phyloP scores from a whole-genome alignment of 805 yeast species.

The Starmerella kuoi region DNA sequence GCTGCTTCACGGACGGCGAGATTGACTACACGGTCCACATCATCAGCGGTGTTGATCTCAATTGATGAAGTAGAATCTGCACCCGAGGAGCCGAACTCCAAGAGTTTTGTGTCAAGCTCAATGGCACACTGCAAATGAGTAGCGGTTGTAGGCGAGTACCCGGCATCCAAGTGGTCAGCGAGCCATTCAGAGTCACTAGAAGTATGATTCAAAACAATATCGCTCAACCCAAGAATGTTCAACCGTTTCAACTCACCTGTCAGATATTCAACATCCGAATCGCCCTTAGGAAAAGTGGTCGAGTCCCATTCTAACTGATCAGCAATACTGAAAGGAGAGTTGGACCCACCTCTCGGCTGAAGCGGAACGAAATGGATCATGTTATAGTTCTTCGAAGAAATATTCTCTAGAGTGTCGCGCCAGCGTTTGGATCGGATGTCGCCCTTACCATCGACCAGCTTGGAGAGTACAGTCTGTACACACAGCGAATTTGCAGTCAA shows the following conservation, averaged over 20 bases:
- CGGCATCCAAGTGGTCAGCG: slow-evolving; percentile 74
- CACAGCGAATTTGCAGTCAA: slow-evolving; percentile 68
- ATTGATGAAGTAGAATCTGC: too few species aligned
- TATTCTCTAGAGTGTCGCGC: slow-evolving; percentile 50
- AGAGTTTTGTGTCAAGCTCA: slow-evolving; percentile 61
- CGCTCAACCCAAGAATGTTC: slow-evolving; percentile 68
- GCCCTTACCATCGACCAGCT: slow-evolving; percentile 66
- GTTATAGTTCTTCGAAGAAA: slow-evolving; percentile 71
- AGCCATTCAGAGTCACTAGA: slow-evolving; percentile 86
- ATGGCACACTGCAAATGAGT: slow-evolving; percentile 81
- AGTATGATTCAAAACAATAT: slow-evolving; percentile 89
- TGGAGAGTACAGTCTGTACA: slow-evolving; percentile 75
- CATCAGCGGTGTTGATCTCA: slow-evolving; percentile 38
- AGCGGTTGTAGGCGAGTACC: slow-evolving; percentile 75
- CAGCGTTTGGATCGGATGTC: slow-evolving; percentile 35
- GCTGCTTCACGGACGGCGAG: slow-evolving; percentile 46
- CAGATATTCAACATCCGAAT: slow-evolving; percentile 42
- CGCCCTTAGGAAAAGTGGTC: slow-evolving; percentile 41
- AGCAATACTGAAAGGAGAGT: slow-evolving; percentile 84
- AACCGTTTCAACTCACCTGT: slow-evolving; percentile 39
- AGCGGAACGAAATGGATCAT: slow-evolving; percentile 95
- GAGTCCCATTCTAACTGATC: slow-evolving; percentile 78
- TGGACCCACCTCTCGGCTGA: slow-evolving; percentile 76
- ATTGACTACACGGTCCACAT: slow-evolving; percentile 49
- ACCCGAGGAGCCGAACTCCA: slow-evolving; percentile 42